Percentiles rank a stretch among this genome's conserved stretches.
Conservation (phyloP, 2,329 filamentous ascomycete species). For the Penicillium sp. region DNA sequence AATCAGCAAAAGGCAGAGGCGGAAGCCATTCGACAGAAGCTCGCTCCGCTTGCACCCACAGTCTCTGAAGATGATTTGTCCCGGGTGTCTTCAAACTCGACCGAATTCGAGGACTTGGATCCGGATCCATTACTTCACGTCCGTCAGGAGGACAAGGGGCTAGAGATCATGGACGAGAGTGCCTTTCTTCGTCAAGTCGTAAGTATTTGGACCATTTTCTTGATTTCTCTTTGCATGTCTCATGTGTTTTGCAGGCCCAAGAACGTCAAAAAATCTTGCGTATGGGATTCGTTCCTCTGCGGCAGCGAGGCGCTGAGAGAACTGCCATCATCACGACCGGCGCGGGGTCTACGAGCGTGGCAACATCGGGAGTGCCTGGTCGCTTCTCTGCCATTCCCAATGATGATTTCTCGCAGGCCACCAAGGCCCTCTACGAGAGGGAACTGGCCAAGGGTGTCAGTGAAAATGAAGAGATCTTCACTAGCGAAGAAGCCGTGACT, state of each 20-base stretch:
- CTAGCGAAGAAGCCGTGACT: constrained; percentile 74
- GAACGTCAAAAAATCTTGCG: constrained; percentile 58
- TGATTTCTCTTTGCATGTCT: background rate
- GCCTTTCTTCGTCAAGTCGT: constrained; percentile 53
- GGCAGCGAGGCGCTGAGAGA: constrained; percentile 39
- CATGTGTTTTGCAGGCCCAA: constrained; percentile 33
- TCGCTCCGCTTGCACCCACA: constrained; percentile 46
- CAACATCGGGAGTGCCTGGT: constrained; percentile 52
- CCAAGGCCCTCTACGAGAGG: constrained; percentile 82
- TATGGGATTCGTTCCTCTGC: constrained; percentile 61
- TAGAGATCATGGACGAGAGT: constrained; percentile 54
- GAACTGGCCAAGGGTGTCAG: constrained; percentile 86
- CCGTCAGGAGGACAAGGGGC: constrained; percentile 55
- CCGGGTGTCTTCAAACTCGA: constrained; percentile 13
- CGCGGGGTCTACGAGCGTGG: constrained; percentile 35
- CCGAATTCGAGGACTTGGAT: constrained; percentile 48
- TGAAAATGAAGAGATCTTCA: constrained; percentile 94
- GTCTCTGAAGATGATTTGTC: constrained; percentile 12
- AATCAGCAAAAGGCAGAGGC: constrained; percentile 65
- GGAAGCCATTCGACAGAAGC: constrained; percentile 47
- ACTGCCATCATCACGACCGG: constrained; percentile 25
- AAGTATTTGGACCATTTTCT: constrained; percentile 18
- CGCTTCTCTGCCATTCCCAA: constrained; percentile 64
- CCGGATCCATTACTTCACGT: constrained; percentile 62
- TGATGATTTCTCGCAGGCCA: constrained; percentile 79